Conservation (phyloP, 106 monocot genomes). For the Dioscorea dumetorum region DNA sequence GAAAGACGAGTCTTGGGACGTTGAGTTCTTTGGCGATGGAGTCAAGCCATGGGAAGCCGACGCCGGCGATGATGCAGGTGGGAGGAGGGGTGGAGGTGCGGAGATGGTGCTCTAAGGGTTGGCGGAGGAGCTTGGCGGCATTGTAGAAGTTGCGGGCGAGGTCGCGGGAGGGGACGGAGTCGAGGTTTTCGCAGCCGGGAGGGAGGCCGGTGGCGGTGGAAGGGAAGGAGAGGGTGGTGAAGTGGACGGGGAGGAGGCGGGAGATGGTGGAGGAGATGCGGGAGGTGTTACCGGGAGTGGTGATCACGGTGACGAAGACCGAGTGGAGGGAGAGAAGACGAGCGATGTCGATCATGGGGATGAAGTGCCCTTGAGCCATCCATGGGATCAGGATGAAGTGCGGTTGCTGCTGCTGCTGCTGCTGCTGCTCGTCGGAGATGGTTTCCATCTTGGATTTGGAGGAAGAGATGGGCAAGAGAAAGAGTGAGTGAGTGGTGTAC, state of each 20-base stretch:
- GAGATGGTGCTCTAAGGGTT: neutral
- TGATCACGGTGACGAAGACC: conserved; percentile 19
- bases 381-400: conserved; percentile 28
- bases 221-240: conserved; percentile 20
- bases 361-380: conserved; percentile 29
- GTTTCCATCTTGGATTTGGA: neutral
- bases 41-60: neutral
- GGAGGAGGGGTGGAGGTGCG: neutral
- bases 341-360: conserved; percentile 42
- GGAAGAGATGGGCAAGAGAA: too few relatives aligned
- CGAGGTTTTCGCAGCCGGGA: conserved; percentile 15
- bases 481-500: too few relatives aligned
- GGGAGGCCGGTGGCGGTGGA: conserved; percentile 19
- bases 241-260: conserved; percentile 13
- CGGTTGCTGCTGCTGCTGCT: neutral
- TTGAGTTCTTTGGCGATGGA: neutral
- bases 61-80: conserved; percentile 3
- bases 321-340: conserved; percentile 20
- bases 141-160: neutral
- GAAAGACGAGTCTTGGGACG: conserved; percentile 1
- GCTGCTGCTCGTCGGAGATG: neutral
- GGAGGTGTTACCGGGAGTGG: conserved; percentile 22
- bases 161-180: neutral
- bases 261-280: conserved; percentile 2
- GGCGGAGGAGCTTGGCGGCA: neutral